Evolutionary conservation across 73 alveolate species (phyloP), one percentile per base, ranked within the genome.

Genomic region (Effrenium voratum): DNA sequence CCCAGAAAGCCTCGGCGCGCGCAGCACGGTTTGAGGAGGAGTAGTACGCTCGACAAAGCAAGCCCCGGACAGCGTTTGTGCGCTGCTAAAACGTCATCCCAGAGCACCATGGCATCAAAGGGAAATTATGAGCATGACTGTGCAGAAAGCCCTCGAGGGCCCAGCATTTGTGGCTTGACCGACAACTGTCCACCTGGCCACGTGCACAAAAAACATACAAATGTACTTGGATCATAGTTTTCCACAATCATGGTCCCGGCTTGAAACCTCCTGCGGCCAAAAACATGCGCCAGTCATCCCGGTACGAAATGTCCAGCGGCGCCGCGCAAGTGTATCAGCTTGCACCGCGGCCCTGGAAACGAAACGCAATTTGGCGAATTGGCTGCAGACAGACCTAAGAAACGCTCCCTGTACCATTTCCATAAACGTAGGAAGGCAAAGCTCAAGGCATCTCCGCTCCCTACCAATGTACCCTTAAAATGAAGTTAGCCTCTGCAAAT

Each of bases 211-310:
- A 72, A 36, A 72, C 83, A 46, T 8, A 36, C 12, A 16, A 72
- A 72, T 6, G 15, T 13, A 32, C 30, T 10, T 13, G 50, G 50
- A 28, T 72, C 83, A 72, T 46, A 46, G 50, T 72, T 49, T 30
- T 72, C 83, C 12, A 72, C 44, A 72, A 32, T 34, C 83, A 72
- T 72, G 49, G 83, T 72, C 22, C 83, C 83, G 16, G 36, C 83
- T 36, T 12, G 44, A 36, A 3, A 72, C 6, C 83, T 12, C 36
- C 52, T 49, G 36, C 36, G 83, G 19, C 88, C 28, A 12, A 77
- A 38, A 77, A 77, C 88, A 41, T 41, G 13, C 88, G 59, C 43
- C 40, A 22, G 43, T 77, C 88, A n/a, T 77, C 88, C 40, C 88
- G 40, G 60, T 77, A 77, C 2, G 88, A 77, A 24, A 77, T 47